Evolutionary conservation across 2,329 filamentous ascomycete genomes (phyloP).

Genomic region (Zelopaecilomyces penicillatus): DNA sequence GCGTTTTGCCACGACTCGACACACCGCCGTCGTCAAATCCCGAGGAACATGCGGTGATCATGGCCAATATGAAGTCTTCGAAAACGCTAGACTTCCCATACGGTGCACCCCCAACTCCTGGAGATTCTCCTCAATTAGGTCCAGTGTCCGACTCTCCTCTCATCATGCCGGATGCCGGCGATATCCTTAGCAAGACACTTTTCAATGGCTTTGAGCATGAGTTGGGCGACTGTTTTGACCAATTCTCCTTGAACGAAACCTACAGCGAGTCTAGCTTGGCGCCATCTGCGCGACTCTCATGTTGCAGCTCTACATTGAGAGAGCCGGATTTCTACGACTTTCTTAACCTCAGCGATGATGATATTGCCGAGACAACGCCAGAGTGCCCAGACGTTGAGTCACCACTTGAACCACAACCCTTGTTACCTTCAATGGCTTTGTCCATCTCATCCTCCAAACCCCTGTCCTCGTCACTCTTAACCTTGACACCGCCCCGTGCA

Average conservation of each 20-base stretch:
- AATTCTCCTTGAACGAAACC: conserved; percentile 17
- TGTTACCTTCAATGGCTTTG: conserved; percentile 13
- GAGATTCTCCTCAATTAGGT: conserved; percentile 22
- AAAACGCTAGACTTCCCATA: conserved; percentile 11
- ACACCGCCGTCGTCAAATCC: conserved; percentile 24
- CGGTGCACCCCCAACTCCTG: conserved; percentile 21
- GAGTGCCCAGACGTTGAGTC: conserved; percentile 9
- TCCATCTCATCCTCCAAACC: conserved; percentile 16
- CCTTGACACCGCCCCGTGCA: conserved; percentile 36
- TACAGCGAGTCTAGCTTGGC: conserved; percentile 23
- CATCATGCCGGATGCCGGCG: conserved; percentile 18
- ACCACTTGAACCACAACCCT: background rate
- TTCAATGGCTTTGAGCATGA: conserved; percentile 19
- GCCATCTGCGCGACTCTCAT: conserved; percentile 18
- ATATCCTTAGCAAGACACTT: conserved; percentile 19
- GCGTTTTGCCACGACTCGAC: conserved; percentile 17
- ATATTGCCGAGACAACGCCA: conserved; percentile 41
- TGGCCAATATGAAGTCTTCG: conserved; percentile 7
- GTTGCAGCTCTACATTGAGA: conserved; percentile 30
- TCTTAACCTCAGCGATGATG: conserved; percentile 46
- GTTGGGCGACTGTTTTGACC: conserved; percentile 17
- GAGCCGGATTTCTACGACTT: conserved; percentile 49
- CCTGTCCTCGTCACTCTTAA: conserved; percentile 27
- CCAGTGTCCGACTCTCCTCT: conserved; percentile 18
- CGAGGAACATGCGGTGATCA: conserved; percentile 14